These are phyloP conservation scores for Yarrowia phangngaensis DNA, from an alignment of 805 yeast species.

Conservation along the genomic window DNA sequence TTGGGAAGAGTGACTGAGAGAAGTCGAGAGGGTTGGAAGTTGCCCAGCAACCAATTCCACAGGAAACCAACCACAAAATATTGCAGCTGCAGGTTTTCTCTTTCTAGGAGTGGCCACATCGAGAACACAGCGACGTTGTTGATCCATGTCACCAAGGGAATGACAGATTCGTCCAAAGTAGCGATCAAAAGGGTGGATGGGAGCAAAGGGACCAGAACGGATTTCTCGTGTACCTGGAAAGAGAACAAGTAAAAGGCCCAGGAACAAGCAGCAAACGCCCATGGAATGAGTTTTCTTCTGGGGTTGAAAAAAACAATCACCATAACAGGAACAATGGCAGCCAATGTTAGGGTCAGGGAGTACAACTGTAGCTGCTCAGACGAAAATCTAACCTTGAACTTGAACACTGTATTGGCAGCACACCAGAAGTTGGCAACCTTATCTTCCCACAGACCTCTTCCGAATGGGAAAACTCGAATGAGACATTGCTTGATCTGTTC, in stretches of 20 bases:
- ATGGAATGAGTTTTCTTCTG: conserved; percentile 50
- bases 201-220: conserved; percentile 79
- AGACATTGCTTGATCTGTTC: conserved; percentile 55
- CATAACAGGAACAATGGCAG: conserved; percentile 56
- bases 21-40: conserved; percentile 37
- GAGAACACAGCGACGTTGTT: conserved; percentile 81
- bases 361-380: conserved; percentile 57
- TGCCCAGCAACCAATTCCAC: conserved; percentile 78
- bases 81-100: conserved; percentile 71
- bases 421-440: conserved; percentile 98
- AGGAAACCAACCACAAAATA: conserved; percentile 57
- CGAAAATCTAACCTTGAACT: conserved; percentile 57
- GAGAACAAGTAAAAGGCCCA: conserved; percentile 86
- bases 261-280: conserved; percentile 78
- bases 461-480: conserved; percentile 80
- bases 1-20: conserved; percentile 45
- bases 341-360: conserved; percentile 40
- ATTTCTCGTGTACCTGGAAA: conserved; percentile 94
- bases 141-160: conserved; percentile 82
- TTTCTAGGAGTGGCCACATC: conserved; percentile 77
- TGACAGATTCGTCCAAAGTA: conserved; percentile 49
- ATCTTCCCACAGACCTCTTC: conserved; percentile 92
- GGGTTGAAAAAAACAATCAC: conserved; percentile 51
- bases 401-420: conserved; percentile 73
- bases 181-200: conserved; percentile 71